Evolutionary conservation across 192 early-diverging fungal genomes (phyloP).

Genomic region (Backusella sp.): DNA sequence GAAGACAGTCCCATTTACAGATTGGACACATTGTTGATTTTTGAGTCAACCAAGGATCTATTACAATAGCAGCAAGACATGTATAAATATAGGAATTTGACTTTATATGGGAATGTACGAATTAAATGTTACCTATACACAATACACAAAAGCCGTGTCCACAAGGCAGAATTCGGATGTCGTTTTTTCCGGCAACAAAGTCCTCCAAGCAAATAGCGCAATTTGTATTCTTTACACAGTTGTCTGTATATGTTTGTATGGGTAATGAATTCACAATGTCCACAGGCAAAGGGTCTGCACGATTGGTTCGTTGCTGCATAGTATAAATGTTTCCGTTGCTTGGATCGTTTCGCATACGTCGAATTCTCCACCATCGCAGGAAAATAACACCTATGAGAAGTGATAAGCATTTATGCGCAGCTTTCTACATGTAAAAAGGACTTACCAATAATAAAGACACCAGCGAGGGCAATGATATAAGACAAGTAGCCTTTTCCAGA

Average conservation of each 20-base stretch:
- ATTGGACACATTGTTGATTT: constrained; percentile 35
- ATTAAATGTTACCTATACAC: constrained; percentile 33
- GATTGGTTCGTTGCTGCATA: constrained; percentile 4
- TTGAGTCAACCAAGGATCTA: constrained; percentile 38
- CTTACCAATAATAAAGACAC: constrained; percentile 30
- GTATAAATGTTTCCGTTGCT: background rate
- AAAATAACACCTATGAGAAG: constrained; percentile 25
- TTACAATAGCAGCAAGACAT: background rate
- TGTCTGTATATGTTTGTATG: constrained; percentile 14
- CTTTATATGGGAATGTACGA: background rate
- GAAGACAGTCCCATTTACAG: constrained; percentile 35
- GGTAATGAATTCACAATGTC: constrained; percentile 31
- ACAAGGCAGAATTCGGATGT: constrained; percentile 38
- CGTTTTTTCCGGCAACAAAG: constrained; percentile 20
- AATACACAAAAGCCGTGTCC: constrained; percentile 37
- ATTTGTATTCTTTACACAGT: constrained; percentile 30
- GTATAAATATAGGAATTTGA: background rate
- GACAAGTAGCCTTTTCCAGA: constrained; percentile 19
- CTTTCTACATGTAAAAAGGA: background rate
- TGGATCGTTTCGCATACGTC: constrained; percentile 8
- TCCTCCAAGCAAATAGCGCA: constrained; percentile 41
- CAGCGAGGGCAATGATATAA: constrained; percentile 28
- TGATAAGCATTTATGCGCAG: background rate
- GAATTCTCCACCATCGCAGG: constrained; percentile 32
- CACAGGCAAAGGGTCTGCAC: constrained; percentile 21